A percentile compares a stretch with the other conserved stretches of the same genome.
Evolutionary conservation across 805 yeast species (phyloP).

Genomic region (Candida tibetensis): DNA sequence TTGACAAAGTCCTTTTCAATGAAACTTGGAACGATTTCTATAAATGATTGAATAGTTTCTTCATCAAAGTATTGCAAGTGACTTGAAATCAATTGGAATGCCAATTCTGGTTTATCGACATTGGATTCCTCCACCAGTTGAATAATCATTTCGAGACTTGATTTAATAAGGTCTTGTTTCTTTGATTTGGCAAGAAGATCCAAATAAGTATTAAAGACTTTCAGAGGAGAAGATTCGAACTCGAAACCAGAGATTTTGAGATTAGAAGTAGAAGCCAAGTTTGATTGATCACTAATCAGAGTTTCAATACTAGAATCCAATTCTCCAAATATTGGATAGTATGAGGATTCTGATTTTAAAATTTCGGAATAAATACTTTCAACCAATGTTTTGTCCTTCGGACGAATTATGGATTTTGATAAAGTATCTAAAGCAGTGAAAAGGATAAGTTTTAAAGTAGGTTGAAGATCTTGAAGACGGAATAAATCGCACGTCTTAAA

Average conservation of each 20-base stretch:
- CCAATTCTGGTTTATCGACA: constrained; percentile 6
- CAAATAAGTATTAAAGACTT: constrained; percentile 12
- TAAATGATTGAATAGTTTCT: not conserved
- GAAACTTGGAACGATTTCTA: constrained; percentile 20
- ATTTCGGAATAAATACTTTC: not conserved
- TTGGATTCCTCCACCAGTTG: constrained; percentile 7
- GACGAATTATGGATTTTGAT: constrained; percentile 2
- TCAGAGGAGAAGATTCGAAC: constrained; percentile 8
- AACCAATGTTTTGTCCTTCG: not conserved
- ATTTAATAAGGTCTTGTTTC: too few relatives aligned
- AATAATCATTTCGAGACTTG: not conserved
- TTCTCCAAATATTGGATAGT: not conserved
- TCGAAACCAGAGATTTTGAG: constrained; percentile 5
- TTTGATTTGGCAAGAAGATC: not conserved
- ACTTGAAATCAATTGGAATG: constrained; percentile 5
- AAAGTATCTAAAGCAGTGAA: constrained; percentile 9
- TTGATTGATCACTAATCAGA: not conserved
- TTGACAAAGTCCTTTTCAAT: constrained; percentile 26
- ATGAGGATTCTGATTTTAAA: not conserved
- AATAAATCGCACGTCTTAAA: constrained; percentile 14
- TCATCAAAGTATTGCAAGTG: constrained; percentile 4
- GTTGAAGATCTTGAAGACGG: not conserved
- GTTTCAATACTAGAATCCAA: not conserved
- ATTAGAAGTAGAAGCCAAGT: not conserved
- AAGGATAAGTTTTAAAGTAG: not conserved